These are phyloP conservation scores for Eurotiales sp. DNA, from an alignment of 2,329 filamentous ascomycete species.

Conservation along the genomic window DNA sequence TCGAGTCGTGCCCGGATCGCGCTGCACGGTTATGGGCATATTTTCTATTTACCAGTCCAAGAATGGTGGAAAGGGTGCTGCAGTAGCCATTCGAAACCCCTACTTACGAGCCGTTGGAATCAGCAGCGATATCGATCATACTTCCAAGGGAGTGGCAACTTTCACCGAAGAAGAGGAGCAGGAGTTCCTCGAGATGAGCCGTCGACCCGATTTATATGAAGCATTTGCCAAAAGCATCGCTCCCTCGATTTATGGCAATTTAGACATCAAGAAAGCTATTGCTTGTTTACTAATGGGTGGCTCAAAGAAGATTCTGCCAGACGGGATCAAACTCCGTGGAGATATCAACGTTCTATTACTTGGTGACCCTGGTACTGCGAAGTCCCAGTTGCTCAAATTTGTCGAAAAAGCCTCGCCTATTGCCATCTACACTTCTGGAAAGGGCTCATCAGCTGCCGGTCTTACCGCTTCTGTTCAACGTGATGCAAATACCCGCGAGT, in stretches of 20 bases:
- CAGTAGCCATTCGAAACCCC: slow-evolving; percentile 91
- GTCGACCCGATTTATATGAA: slow-evolving; percentile 87
- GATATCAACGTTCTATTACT: slow-evolving; percentile 97
- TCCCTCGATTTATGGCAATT: slow-evolving; percentile 94
- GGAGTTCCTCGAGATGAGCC: slow-evolving; percentile 87
- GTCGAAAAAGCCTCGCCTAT: slow-evolving; percentile 95
- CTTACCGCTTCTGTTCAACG: slow-evolving; percentile 94
- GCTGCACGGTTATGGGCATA: slow-evolving; percentile 93
- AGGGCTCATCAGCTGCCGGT: slow-evolving; percentile 96
- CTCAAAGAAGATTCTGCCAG: slow-evolving; percentile 94
- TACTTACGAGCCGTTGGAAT: slow-evolving; percentile 93
- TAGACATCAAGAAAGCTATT: slow-evolving; percentile 96
- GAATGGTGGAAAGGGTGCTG: slow-evolving; percentile 74
- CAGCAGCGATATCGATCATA: slow-evolving; percentile 83
- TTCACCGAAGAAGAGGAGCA: slow-evolving; percentile 97
- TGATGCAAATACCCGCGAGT: slow-evolving; percentile 86
- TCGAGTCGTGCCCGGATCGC: slow-evolving; percentile 87
- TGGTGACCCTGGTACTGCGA: slow-evolving; percentile 96
- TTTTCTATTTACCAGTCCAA: slow-evolving; percentile 98
- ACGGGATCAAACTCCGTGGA: slow-evolving; percentile 95
- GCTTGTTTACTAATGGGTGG: slow-evolving; percentile 89
- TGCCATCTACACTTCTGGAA: slow-evolving; percentile 97
- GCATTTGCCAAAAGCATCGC: slow-evolving; percentile 89
- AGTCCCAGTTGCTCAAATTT: slow-evolving; percentile 95
- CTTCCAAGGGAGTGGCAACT: slow-evolving; percentile 74